phyloP scores from a whole-genome alignment of 2,329 filamentous ascomycete species.

The Neonectria ditissima region DNA sequence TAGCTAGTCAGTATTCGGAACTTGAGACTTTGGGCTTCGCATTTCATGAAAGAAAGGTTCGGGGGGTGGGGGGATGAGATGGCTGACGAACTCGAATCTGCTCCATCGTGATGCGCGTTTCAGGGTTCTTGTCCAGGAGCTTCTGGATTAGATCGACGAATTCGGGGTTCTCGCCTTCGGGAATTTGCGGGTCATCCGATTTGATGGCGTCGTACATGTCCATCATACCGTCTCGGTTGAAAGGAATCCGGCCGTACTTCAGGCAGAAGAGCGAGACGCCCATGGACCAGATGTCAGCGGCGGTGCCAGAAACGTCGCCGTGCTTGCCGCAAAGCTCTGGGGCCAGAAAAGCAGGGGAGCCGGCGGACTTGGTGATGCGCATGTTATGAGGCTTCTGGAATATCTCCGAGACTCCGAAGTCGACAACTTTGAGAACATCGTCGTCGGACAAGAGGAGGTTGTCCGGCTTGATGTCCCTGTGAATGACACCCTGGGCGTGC shows the following conservation, averaged over 20 bases:
- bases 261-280: constrained; percentile 94
- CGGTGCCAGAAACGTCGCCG: constrained; percentile 86
- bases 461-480: constrained; percentile 97
- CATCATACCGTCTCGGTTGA: constrained; percentile 81
- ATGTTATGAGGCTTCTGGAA: constrained; percentile 88
- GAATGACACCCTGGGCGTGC: constrained; percentile 93
- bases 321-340: constrained; percentile 93
- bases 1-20: constrained; percentile 31
- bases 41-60: background rate
- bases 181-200: constrained; percentile 72
- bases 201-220: constrained; percentile 93
- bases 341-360: constrained; percentile 93
- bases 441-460: constrained; percentile 92
- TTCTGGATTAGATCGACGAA: constrained; percentile 80
- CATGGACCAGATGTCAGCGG: constrained; percentile 99
- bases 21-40: background rate
- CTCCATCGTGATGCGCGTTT: constrained; percentile 84
- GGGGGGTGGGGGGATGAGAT: background rate
- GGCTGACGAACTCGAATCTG: constrained; percentile 77
- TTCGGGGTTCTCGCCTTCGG: constrained; percentile 71
- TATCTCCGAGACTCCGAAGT: constrained; percentile 99
- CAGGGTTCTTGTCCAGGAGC: constrained; percentile 86
- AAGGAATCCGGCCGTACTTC: constrained; percentile 88
- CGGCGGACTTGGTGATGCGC: constrained; percentile 92
- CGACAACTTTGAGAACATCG: constrained; percentile 95